Evolutionary conservation across 1,139 yeast species (phyloP).

Genomic region (Pneumocystis murina): DNA sequence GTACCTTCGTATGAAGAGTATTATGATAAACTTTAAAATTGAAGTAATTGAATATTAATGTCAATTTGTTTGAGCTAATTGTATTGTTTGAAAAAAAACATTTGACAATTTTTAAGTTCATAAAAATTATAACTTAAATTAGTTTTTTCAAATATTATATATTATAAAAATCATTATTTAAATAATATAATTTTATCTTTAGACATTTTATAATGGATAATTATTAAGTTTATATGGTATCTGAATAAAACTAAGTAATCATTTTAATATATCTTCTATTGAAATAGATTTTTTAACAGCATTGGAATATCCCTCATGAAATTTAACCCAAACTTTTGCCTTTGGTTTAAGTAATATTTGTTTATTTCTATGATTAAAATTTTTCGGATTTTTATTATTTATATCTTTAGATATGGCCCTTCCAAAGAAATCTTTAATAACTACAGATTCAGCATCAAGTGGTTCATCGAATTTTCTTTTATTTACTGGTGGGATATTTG

Average conservation of each 20-base stretch:
- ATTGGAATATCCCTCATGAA: constrained; percentile 83
- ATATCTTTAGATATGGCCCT: constrained; percentile 9
- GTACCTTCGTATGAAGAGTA: neutral
- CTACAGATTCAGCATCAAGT: constrained; percentile 2
- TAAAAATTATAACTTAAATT: no score
- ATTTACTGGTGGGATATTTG: neutral
- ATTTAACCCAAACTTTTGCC: constrained; percentile 71
- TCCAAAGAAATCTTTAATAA: constrained; percentile 17
- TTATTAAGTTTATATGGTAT: neutral
- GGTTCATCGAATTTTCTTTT: constrained; percentile 3
- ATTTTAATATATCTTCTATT: constrained; percentile 40
- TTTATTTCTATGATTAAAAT: constrained; percentile 2
- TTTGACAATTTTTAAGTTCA: neutral
- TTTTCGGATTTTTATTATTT: constrained; percentile 4
- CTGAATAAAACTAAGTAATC: neutral
- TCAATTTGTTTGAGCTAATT: neutral
- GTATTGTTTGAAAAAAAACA: no score
- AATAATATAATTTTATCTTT: neutral
- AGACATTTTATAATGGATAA: neutral
- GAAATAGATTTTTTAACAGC: constrained; percentile 78
- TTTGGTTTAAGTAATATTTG: constrained; percentile 13
- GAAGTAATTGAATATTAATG: neutral
- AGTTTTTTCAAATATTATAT: neutral
- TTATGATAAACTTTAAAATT: neutral
- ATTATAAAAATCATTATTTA: neutral